These are phyloP conservation scores for Favolaschia claudopus DNA, from an alignment of 768 basidiomycete species.

Conservation along the genomic window DNA sequence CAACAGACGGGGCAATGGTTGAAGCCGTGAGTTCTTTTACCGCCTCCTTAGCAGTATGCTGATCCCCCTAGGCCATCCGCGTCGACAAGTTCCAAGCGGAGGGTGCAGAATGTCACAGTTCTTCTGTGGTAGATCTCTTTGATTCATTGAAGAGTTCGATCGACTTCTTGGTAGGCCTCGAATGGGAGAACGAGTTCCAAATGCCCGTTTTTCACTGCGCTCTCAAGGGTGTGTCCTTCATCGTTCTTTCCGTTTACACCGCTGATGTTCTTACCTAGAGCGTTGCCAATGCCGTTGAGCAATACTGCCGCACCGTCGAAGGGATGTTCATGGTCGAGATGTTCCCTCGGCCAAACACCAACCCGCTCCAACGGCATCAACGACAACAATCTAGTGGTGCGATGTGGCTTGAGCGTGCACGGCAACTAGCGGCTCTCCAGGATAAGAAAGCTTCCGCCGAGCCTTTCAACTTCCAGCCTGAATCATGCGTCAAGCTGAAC, in stretches of 20 bases:
- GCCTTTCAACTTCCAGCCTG: slow-evolving; percentile 92
- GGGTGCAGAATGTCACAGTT: slow-evolving; percentile 84
- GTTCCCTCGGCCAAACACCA: slow-evolving; percentile 85
- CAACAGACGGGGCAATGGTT: slow-evolving; percentile 93
- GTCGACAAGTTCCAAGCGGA: slow-evolving; percentile 89
- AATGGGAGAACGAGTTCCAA: slow-evolving; percentile 93
- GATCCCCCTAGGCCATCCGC: slow-evolving; percentile 10
- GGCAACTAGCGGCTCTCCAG: slow-evolving; percentile 73
- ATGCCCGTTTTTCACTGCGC: slow-evolving; percentile 86
- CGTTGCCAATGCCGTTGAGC: slow-evolving; percentile 89
- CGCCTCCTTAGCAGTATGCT: background rate
- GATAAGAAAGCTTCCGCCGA: slow-evolving; percentile 96
- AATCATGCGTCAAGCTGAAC: slow-evolving; percentile 97
- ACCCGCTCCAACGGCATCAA: too few relatives aligned
- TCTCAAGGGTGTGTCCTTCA: slow-evolving; percentile 73
- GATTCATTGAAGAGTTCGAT: slow-evolving; percentile 92
- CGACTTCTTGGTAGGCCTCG: slow-evolving; percentile 84
- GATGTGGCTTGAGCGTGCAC: slow-evolving; percentile 88
- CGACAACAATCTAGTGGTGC: slow-evolving; percentile 89
- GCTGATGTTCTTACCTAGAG: slow-evolving; percentile 59
- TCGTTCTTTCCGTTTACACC: background rate
- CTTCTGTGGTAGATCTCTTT: slow-evolving; percentile 97
- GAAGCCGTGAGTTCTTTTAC: slow-evolving; percentile 85
- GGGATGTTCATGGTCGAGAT: slow-evolving; percentile 93
- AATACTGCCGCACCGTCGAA: slow-evolving; percentile 90